Conservation (phyloP, 139 green algal genomes). For the Chlamydomonas sp. region DNA sequence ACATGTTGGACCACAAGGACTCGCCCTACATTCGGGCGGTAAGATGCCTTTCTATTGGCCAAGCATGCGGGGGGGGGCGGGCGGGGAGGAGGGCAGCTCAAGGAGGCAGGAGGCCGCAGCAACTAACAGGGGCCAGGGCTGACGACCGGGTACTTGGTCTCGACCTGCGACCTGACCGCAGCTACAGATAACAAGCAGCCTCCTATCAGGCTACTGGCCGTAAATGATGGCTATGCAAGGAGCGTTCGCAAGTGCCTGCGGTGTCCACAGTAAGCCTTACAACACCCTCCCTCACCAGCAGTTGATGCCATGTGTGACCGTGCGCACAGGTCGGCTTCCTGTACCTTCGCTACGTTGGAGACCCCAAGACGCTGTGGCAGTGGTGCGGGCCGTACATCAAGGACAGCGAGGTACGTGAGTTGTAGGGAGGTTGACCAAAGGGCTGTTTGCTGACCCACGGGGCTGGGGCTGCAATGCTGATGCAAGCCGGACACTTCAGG, state of each 20-base stretch:
- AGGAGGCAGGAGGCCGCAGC: too few species aligned
- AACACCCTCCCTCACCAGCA: background rate
- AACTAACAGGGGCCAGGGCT: too few species aligned
- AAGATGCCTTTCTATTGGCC: conserved; percentile 15
- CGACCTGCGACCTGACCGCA: background rate
- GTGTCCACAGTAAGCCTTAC: too few species aligned
- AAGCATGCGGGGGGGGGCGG: too few species aligned
- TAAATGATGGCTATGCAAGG: background rate
- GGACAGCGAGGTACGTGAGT: conserved; percentile 81
- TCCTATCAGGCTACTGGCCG: too few species aligned
- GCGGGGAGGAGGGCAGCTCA: too few species aligned
- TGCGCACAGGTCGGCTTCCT: conserved; percentile 89
- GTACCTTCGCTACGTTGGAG: conserved; percentile 91
- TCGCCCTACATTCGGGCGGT: conserved; percentile 97
- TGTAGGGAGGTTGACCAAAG: background rate
- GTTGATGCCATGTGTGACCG: background rate
- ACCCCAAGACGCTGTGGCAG: conserved; percentile 87
- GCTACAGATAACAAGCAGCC: too few species aligned
- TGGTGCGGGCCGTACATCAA: conserved; percentile 87
- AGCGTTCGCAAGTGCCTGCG: too few species aligned
- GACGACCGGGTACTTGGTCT: too few species aligned
- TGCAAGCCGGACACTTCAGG: too few species aligned
- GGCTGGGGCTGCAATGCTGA: too few species aligned
- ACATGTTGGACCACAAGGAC: conserved; percentile 89
- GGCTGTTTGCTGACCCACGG: too few species aligned